Percentiles rank a stretch among this genome's conserved stretches.
Evolutionary conservation across 306 rosid species (phyloP).

Genomic region (Prosopis cineraria): DNA sequence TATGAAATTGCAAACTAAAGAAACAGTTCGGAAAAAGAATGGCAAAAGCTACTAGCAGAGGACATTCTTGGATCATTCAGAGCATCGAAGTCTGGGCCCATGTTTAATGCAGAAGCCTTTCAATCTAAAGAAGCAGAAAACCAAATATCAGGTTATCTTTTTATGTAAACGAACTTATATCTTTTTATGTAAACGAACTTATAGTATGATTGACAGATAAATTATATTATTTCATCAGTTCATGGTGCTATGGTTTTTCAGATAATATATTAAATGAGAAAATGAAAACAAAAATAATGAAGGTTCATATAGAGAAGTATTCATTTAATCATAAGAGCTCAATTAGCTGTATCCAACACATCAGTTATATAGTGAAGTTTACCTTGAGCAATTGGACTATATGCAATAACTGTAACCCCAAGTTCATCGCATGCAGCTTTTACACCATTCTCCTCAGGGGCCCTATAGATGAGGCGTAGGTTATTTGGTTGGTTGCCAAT

Average conservation of each 20-base stretch:
- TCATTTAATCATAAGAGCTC: neutral
- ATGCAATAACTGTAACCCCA: constrained; percentile 86
- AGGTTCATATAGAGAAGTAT: neutral
- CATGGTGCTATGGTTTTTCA: neutral
- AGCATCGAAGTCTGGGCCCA: neutral
- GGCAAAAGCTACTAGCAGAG: neutral
- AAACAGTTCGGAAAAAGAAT: neutral
- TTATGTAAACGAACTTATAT: neutral
- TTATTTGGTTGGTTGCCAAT: constrained; percentile 90
- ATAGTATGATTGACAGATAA: neutral
- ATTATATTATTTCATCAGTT: neutral
- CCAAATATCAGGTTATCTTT: neutral
- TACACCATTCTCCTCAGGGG: constrained; percentile 86
- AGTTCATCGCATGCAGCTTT: constrained; percentile 90
- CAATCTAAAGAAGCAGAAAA: neutral
- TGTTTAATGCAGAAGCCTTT: neutral
- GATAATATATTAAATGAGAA: neutral
- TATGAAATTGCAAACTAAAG: neutral
- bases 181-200: constrained; percentile 2
- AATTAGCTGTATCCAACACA: constrained; percentile 1
- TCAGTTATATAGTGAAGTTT: neutral
- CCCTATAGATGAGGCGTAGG: constrained; percentile 87
- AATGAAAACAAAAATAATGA: neutral
- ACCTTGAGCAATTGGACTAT: constrained; percentile 98
- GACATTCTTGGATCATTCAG: neutral